Base-by-base conservation (phyloP, 768 basidiomycete species). In the Saitozyma podzolica region DNA sequence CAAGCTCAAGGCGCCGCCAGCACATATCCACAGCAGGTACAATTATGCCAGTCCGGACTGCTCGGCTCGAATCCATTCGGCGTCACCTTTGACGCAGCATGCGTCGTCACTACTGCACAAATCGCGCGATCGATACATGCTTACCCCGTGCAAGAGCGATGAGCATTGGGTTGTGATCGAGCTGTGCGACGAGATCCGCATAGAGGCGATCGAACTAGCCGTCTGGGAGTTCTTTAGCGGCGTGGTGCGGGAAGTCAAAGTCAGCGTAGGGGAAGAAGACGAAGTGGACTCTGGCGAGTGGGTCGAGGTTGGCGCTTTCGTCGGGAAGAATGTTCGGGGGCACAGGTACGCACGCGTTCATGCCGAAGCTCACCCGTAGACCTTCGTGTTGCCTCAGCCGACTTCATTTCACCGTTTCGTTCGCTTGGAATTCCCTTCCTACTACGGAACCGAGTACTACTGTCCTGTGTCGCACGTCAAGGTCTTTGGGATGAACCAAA, bases 211-310 rank as follows among this genome's bases (percentile, higher is more conserved):
- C 50, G 93, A 97, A 77, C 82, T 99, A 16, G 94, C 93, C 62
- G 95, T 97, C 75, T 96, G 91, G 75, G 95, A 99, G 81, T 98
- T 97, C 82, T 99, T 97, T 81, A 91, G 89, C 66, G 93, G 94
- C 1, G 90, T 96, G 13, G 94, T 98, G 82, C 89, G 90, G 80
- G 91, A 95, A 59, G 89, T 98, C 65, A 84, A 84, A 6, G 87
- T 98, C 52, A 90, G 89, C 77, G 92, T 86, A 8, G 83, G 85
- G 13, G 68, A 72, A 0, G 70, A 65, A 19, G 73, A 70, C n/a
- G 66, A 58, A 8, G 29, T 29, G 29, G 29, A 29, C 29, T 29
- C 29, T 29, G 61, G 64, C 9, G 72, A 68, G 54, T 92, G 91
- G 89, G 85, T 84, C 13, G 82, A 82, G 58, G 87, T 92, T 0